Evolutionary conservation across 371 early-diverging fungal genomes (phyloP).

Genomic region (Mortierella sp.): DNA sequence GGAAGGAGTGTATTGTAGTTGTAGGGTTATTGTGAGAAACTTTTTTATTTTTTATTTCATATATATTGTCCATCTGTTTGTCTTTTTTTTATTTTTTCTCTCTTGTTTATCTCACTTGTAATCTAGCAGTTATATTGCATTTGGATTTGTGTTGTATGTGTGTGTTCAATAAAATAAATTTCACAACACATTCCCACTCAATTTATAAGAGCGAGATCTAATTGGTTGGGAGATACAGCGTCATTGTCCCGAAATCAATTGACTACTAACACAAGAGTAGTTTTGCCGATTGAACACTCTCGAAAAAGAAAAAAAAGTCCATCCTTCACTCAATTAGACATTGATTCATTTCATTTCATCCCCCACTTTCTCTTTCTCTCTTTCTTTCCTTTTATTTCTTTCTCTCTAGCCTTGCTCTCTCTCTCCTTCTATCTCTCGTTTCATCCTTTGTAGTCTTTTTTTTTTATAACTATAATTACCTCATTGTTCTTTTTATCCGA

Average conservation of each 20-base stretch:
- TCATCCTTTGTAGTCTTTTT: neutral
- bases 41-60: neutral
- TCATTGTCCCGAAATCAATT: too few species aligned
- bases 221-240: neutral
- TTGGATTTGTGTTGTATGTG: neutral
- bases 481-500: too few species aligned
- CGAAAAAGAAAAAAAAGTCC: conserved; percentile 23
- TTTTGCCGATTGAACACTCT: conserved; percentile 3
- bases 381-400: neutral
- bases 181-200: too few species aligned
- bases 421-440: neutral
- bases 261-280: too few species aligned
- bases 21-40: neutral
- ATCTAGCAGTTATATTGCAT: conserved; percentile 2
- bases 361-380: neutral
- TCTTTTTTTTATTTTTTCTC: too few species aligned
- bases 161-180: neutral
- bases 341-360: neutral
- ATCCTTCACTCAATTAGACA: neutral
- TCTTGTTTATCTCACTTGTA: neutral
- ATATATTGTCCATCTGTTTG: neutral
- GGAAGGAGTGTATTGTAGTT: neutral
- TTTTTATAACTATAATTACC: too few species aligned
- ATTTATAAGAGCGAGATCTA: too few species aligned
- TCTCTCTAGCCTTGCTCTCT: neutral